Conservation (phyloP, 164 flowering plant genomes). For the Brasenia schreberi region DNA sequence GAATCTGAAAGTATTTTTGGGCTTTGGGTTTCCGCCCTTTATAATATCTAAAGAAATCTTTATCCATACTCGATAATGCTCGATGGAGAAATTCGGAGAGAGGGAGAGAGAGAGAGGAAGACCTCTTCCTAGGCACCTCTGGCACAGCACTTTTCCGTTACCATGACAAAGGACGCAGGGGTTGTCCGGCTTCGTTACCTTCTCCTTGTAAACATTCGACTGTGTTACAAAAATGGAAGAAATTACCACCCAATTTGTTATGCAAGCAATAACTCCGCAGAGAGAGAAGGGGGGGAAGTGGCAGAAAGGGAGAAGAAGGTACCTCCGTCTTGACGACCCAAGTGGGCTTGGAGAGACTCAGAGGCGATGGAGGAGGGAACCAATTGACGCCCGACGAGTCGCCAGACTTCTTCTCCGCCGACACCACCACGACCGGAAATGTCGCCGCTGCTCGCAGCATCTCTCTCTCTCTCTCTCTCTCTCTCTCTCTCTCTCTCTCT, state of each 20-base stretch:
- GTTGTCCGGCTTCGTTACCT: conserved; percentile 37
- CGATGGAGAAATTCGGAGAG: conserved; percentile 2
- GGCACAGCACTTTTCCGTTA: conserved; percentile 60
- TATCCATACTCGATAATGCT: too few species aligned
- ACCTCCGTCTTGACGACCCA: conserved; percentile 65
- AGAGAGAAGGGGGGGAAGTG: background rate
- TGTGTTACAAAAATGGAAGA: conserved; percentile 15
- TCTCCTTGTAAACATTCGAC: conserved; percentile 55
- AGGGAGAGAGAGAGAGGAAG: conserved; percentile 13
- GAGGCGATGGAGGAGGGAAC: conserved; percentile 7
- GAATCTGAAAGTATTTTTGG: too few species aligned
- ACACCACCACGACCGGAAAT: too few species aligned
- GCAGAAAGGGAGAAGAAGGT: background rate
- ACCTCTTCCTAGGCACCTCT: conserved; percentile 66
- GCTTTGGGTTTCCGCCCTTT: too few species aligned
- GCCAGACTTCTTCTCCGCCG: background rate
- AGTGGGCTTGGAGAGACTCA: conserved; percentile 31
- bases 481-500: too few species aligned
- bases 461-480: too few species aligned
- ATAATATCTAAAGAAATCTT: too few species aligned
- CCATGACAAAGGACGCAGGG: conserved; percentile 72
- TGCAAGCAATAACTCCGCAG: too few species aligned
- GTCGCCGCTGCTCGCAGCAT: too few species aligned
- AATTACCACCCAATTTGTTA: background rate
- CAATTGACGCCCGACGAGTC: background rate